Percentiles rank a stretch among this genome's conserved stretches.
Conservation (phyloP, 179 eudicot genomes). For the Heliamphora pulchella region DNA sequence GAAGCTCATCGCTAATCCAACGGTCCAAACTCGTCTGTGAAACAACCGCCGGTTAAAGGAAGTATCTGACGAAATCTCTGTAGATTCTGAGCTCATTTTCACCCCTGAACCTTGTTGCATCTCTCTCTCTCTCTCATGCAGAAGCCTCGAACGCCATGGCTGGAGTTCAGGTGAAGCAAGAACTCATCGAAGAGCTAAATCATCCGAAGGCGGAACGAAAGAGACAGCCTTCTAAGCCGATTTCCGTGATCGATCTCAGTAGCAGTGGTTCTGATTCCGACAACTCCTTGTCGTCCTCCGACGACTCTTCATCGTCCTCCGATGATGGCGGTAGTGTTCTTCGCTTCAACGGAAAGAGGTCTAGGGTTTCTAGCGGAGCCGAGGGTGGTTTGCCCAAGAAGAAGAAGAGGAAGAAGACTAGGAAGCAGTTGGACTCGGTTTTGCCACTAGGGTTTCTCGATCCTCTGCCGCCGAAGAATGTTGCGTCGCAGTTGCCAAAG, state of each 20-base stretch:
- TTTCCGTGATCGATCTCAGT: slow-evolving; percentile 24
- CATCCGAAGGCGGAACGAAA: background rate
- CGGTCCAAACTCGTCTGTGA: too few relatives aligned
- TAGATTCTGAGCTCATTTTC: too few relatives aligned
- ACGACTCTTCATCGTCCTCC: too few relatives aligned
- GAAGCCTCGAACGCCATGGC: slow-evolving; percentile 8
- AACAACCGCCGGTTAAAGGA: too few relatives aligned
- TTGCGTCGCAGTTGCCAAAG: slow-evolving; percentile 3
- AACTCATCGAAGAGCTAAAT: slow-evolving; percentile 12
- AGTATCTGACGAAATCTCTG: too few relatives aligned
- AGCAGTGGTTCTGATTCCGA: slow-evolving; percentile 29
- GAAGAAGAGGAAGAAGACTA: slow-evolving; percentile 28
- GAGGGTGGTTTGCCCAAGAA: slow-evolving; percentile 9
- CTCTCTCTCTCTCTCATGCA: too few relatives aligned
- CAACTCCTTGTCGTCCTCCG: too few relatives aligned
- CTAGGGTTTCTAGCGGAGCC: slow-evolving; percentile 17
- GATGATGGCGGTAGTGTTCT: background rate
- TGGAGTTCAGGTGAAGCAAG: slow-evolving; percentile 22
- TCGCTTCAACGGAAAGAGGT: slow-evolving; percentile 17
- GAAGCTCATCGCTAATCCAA: too few relatives aligned
- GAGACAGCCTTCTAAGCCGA: background rate
- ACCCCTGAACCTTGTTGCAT: too few relatives aligned
- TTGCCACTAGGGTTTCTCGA: slow-evolving; percentile 57
- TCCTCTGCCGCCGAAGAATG: slow-evolving; percentile 41
- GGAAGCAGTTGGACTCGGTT: background rate